Evolutionary conservation across 2,329 filamentous ascomycete species (phyloP), one percentile per base, ranked within the genome.

Genomic region (Aspergillus glaucus): DNA sequence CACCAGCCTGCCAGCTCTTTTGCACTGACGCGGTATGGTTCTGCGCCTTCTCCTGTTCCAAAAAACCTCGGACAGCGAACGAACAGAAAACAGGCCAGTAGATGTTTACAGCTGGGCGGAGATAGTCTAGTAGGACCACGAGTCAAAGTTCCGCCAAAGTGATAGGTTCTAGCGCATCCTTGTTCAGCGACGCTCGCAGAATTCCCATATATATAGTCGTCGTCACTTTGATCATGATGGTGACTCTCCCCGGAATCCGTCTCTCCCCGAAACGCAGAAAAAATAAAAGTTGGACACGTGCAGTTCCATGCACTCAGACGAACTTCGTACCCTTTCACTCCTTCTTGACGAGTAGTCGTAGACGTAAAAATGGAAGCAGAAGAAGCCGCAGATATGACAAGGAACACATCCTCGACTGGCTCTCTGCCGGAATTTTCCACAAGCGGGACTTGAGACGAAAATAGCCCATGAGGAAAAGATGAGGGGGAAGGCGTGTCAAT

Each of bases 301-400:
- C 93, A 98, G 66, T 86, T 90, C 93, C 93, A 97, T 1, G 85
- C 81, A 1, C 67, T 59, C 1, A 91, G 76, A 8, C 84, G 80
- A 14, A 97, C 87, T 58, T 87, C 75, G 68, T 96, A 94, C 45
- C 63, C 61, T 34, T 66, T 66, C 36, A 49, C 42, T 47, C 61
- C 50, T 43, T 57, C 50, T 50, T 42, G 47, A 45, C 46, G 54
- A 57, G 51, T 49, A 48, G 53, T 61, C 56, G 56, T 60, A 59
- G 24, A 50, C 43, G 53, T 58, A 49, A 60, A 57, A 53, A 67
- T 59, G 58, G 69, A 71, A 37, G 75, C 77, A 32, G 60, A 57
- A 52, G 68, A 59, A 58, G 69, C 71, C 36, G 75, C 77, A 32
- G 86, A 89, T 58, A 77, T 80, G 55, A 90, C 83, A 59, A 85